Evolutionary conservation across 1,284 basidiomycete genomes (phyloP), one percentile per base, ranked within the genome.

Genomic region (Puccinia sorghi): DNA sequence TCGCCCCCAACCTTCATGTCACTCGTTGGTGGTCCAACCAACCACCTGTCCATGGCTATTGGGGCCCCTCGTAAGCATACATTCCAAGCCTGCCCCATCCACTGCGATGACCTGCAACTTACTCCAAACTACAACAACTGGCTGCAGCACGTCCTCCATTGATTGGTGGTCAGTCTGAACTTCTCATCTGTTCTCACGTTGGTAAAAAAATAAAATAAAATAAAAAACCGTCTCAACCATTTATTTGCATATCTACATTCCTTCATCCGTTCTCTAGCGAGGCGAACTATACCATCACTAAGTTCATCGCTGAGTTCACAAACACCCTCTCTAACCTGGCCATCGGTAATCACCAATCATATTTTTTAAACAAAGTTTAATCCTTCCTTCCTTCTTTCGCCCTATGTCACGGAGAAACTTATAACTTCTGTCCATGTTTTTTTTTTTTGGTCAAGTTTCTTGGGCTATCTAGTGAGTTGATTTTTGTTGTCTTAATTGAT

Each of bases 271-370:
- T 5, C 50, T 12, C 11, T 43, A 79, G 77, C 66, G 77, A 79
- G 57, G 56, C 77, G 12, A 79, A 79, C 22, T 79, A 79, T 66
- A 37, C 81, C 37, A 82, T 84, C 74, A 82, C 82, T 15, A 84
- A 81, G 22, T 86, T 84, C 80, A 84, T 86, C 39, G 85, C 86
- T 67, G 85, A 86, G 80, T 84, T 84, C 70, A 80, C 84, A 81
- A 86, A 86, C 81, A 86, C 86, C 11, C 79, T 85, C 80, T 84
- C 86, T 32, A 88, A 87, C 77, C 70, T 86, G 37, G 85, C 86
- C 17, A 86, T 86, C n/a, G 63, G 84, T 88, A 80, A 63, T 81
- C 2, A 3, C 37, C 32, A 3, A 32, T 32, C 32, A 32, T 32
- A 56, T 22, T n/a, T 52, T 52, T n/a, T n/a, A n/a, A n/a, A n/a